These are phyloP conservation scores for rapeseed (Brassica napus) DNA, from an alignment of 345 rosid species.

Conservation along the genomic window Da-Ae NC_063447.1:39867001-39867500, in stretches of 20 bases:
- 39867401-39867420: background rate
- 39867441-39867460: background rate
- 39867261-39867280: background rate
- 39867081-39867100: background rate
- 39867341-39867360: background rate
- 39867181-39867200: background rate
- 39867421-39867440: background rate
- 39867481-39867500: background rate
- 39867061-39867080: background rate
- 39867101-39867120: background rate
- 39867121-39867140: slow-evolving; percentile 33
- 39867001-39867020: background rate
- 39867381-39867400: background rate
- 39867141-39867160: slow-evolving; percentile 9
- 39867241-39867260: background rate
- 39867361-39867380: background rate
- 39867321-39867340: background rate
- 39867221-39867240: background rate
- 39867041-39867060: background rate
- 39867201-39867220: background rate
- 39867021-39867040: background rate
- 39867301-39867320: background rate
- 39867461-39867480: background rate
- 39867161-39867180: background rate
- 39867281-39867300: background rate